phyloP scores from a whole-genome alignment of 1,284 basidiomycete genomes.

The Coriolopsis trogii region DNA sequence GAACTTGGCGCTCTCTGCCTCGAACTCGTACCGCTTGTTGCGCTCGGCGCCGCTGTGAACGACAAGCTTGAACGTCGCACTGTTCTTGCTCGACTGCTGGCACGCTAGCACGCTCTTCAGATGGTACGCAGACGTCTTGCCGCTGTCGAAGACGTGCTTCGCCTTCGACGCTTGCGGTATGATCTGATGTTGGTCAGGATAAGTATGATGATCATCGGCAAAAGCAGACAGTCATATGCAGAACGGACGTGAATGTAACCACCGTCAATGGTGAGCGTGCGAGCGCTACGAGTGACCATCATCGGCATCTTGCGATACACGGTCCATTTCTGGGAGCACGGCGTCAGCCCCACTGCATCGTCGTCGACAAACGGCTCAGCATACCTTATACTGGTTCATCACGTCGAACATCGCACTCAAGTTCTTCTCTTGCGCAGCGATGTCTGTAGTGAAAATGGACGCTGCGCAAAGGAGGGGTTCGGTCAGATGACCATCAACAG shows the following conservation, averaged over 20 bases:
- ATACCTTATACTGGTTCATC: slow-evolving; percentile 82
- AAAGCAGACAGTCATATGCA: too few relatives aligned
- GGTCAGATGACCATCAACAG: not conserved
- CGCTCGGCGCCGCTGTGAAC: slow-evolving; percentile 66
- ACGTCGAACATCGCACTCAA: slow-evolving; percentile 60
- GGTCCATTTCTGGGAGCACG: slow-evolving; percentile 72
- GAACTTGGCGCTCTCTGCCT: slow-evolving; percentile 84
- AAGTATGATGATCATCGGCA: too few relatives aligned
- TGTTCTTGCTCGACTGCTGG: slow-evolving; percentile 82
- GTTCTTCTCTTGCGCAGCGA: slow-evolving; percentile 72
- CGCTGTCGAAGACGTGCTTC: slow-evolving; percentile 84
- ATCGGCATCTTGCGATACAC: slow-evolving; percentile 96
- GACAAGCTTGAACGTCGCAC: slow-evolving; percentile 84
- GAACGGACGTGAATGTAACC: slow-evolving; percentile 90
- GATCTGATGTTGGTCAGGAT: too few relatives aligned
- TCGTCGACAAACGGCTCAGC: slow-evolving; percentile 17
- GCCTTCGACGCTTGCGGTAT: slow-evolving; percentile 86
- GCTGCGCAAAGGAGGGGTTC: slow-evolving; percentile 47
- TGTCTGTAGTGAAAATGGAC: slow-evolving; percentile 87
- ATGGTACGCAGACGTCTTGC: slow-evolving; percentile 91
- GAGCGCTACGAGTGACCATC: slow-evolving; percentile 88
- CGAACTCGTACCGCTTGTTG: slow-evolving; percentile 96
- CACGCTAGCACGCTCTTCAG: slow-evolving; percentile 86
- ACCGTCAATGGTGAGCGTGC: slow-evolving; percentile 92
- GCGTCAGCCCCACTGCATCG: not conserved